These are phyloP conservation scores for Nakataea oryzae DNA, from an alignment of 2,329 filamentous ascomycete species.

Conservation along the genomic window DNA sequence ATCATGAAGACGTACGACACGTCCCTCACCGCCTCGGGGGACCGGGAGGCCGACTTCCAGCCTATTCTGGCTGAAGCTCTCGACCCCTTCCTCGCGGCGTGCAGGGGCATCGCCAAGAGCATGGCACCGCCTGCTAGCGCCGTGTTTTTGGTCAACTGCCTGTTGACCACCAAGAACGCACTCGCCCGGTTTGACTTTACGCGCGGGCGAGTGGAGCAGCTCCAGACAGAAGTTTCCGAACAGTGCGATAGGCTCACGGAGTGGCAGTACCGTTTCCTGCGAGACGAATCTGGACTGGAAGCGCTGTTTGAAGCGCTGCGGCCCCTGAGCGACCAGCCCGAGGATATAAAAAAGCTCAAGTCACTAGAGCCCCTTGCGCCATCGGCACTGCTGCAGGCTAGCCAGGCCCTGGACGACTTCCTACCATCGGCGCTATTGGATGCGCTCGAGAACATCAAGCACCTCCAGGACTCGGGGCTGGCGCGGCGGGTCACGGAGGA, in stretches of 20 bases:
- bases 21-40: constrained; percentile 52
- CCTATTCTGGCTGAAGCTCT: constrained; percentile 68
- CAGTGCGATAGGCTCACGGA: constrained; percentile 49
- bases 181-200: constrained; percentile 57
- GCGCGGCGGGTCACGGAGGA: constrained; percentile 70
- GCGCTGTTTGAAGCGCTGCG: constrained; percentile 49
- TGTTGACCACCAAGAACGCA: constrained; percentile 44
- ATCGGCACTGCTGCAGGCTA: constrained; percentile 50
- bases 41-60: constrained; percentile 60
- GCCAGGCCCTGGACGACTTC: constrained; percentile 78
- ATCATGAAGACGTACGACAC: constrained; percentile 84
- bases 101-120: constrained; percentile 54
- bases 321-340: constrained; percentile 20
- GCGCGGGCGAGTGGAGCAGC: constrained; percentile 36
- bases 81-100: constrained; percentile 75
- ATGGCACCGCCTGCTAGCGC: constrained; percentile 49
- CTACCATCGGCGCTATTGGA: constrained; percentile 89
- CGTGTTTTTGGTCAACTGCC: constrained; percentile 67
- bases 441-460: constrained; percentile 69
- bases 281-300: constrained; percentile 63
- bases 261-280: constrained; percentile 63
- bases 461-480: constrained; percentile 60
- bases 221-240: constrained; percentile 45
- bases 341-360: constrained; percentile 44
- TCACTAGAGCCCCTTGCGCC: constrained; percentile 47